These are phyloP conservation scores for Paraphaeosphaeria minitans DNA, from an alignment of 2,329 filamentous ascomycete species.

Conservation along the genomic window DNA sequence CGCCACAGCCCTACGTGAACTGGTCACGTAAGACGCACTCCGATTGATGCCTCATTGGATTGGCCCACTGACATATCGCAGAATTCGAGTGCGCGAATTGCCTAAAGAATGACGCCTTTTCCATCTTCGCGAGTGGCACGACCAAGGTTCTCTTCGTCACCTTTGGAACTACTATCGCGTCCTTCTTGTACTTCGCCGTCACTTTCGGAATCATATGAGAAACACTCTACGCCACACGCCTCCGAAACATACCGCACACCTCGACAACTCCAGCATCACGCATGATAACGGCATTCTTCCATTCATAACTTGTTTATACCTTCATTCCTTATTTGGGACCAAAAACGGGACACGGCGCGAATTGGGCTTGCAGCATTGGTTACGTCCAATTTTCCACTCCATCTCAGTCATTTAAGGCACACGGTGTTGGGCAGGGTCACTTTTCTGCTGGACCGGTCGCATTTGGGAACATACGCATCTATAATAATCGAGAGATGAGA, in stretches of 20 bases:
- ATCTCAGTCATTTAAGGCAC: slow-evolving; percentile 9
- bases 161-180: slow-evolving; percentile 60
- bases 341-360: slow-evolving; percentile 10
- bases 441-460: background rate
- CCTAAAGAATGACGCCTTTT: slow-evolving; percentile 54
- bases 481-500: slow-evolving; percentile 10
- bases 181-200: slow-evolving; percentile 60
- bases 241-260: background rate
- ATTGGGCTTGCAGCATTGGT: slow-evolving; percentile 8
- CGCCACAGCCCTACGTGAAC: slow-evolving; percentile 57
- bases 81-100: slow-evolving; percentile 64
- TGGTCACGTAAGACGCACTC: slow-evolving; percentile 51
- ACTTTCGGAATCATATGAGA: slow-evolving; percentile 50
- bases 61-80: slow-evolving; percentile 29
- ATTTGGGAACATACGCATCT: slow-evolving; percentile 14
- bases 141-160: slow-evolving; percentile 62
- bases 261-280: slow-evolving; percentile 12
- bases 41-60: background rate
- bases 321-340: slow-evolving; percentile 24
- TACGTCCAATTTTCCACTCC: background rate
- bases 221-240: background rate
- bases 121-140: slow-evolving; percentile 59
- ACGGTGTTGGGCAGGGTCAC: slow-evolving; percentile 12
- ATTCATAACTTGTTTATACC: slow-evolving; percentile 17
- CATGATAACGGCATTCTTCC: slow-evolving; percentile 21